These are phyloP conservation scores for Pseudonitzschia multistriata DNA, from an alignment of 108 stramenopile genomes.

Conservation along the genomic window DNA sequence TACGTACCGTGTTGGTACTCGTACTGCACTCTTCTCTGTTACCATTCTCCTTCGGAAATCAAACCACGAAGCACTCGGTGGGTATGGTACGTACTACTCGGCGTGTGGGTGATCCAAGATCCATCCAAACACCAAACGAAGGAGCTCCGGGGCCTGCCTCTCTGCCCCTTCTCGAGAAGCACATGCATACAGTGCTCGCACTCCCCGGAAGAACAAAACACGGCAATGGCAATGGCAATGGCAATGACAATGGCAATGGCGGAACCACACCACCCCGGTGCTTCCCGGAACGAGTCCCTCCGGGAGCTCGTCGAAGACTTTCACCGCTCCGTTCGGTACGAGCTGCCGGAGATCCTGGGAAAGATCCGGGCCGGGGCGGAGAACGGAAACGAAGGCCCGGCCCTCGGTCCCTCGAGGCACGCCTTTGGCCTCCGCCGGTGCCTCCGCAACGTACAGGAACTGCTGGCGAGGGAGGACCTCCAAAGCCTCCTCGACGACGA, in stretches of 20 bases:
- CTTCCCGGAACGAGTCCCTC: no score
- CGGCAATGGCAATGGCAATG: not conserved
- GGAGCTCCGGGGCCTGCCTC: no score
- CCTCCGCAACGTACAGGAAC: not conserved
- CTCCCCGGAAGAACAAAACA: not conserved
- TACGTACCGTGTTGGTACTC: no score
- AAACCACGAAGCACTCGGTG: no score
- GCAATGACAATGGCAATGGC: not conserved
- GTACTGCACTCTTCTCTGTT: no score
- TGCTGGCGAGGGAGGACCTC: slow-evolving; percentile 1
- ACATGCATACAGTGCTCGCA: no score
- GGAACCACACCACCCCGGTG: no score
- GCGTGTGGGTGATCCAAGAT: no score
- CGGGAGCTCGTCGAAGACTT: not conserved
- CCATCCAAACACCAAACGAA: no score
- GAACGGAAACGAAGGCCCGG: not conserved
- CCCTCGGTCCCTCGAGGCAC: not conserved
- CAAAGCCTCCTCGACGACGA: not conserved
- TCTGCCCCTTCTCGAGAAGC: no score
- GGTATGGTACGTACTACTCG: no score
- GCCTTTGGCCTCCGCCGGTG: not conserved
- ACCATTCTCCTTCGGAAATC: no score
- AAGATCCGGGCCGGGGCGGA: not conserved
- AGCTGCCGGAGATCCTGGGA: not conserved
- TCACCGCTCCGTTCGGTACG: not conserved